phyloP scores from a whole-genome alignment of 805 yeast species.

The Myxozyma udenii region DNA sequence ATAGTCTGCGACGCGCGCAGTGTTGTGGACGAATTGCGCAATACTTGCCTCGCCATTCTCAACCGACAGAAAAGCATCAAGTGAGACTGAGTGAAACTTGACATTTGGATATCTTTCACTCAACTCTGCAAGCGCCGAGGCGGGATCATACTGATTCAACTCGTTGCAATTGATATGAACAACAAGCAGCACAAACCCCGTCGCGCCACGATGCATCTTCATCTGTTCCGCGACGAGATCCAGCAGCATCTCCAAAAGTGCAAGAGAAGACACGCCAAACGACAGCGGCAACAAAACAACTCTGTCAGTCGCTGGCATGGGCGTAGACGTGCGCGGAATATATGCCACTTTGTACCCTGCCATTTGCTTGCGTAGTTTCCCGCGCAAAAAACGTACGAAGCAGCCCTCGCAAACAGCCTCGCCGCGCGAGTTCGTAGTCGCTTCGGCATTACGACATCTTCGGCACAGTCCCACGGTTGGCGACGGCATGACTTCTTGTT shows the following conservation, averaged over 20 bases:
- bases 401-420: constrained; percentile 42
- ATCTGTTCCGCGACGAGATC: constrained; percentile 62
- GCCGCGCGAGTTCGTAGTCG: neutral
- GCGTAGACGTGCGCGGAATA: constrained; percentile 44
- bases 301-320: constrained; percentile 46
- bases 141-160: neutral
- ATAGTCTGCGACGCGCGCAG: neutral
- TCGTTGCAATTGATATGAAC: neutral
- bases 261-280: constrained; percentile 45
- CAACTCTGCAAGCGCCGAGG: neutral
- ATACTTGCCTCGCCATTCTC: too few species aligned
- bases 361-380: constrained; percentile 81
- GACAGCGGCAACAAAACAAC: constrained; percentile 18
- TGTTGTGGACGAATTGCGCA: neutral
- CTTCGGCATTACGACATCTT: neutral
- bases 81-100: neutral
- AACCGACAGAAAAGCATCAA: neutral
- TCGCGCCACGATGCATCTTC: constrained; percentile 56
- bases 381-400: constrained; percentile 66
- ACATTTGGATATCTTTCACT: neutral
- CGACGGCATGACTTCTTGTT: neutral
- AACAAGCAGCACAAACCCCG: constrained; percentile 63
- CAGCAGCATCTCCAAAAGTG: constrained; percentile 62
- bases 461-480: neutral
- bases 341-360: constrained; percentile 72